A percentile compares a stretch with the other conserved stretches of the same genome.
phyloP scores from a whole-genome alignment of 768 basidiomycete species.

The Hericium coralloides region DNA sequence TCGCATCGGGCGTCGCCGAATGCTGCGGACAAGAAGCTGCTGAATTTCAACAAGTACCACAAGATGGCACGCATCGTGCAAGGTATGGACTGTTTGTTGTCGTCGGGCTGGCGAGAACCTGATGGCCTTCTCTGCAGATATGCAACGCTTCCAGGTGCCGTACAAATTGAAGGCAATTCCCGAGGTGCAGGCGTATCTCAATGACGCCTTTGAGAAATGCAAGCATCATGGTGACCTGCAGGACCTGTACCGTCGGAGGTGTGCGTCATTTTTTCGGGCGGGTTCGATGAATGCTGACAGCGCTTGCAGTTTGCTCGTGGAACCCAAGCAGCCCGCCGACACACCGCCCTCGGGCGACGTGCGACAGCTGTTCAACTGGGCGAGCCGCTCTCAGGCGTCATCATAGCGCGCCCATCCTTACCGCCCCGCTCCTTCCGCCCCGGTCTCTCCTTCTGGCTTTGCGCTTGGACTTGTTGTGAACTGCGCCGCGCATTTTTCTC shows the following conservation, averaged over 20 bases:
- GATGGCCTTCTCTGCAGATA: slow-evolving; percentile 40
- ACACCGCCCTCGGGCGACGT: slow-evolving; percentile 52
- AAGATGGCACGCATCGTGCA: slow-evolving; percentile 82
- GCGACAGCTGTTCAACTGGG: slow-evolving; percentile 76
- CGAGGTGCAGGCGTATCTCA: slow-evolving; percentile 79
- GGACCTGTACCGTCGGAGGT: slow-evolving; percentile 83
- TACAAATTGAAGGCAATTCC: slow-evolving; percentile 85
- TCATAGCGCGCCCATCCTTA: neutral
- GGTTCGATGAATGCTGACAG: neutral
- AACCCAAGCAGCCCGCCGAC: slow-evolving; percentile 76
- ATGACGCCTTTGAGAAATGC: slow-evolving; percentile 64
- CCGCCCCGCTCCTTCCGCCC: neutral
- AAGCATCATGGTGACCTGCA: slow-evolving; percentile 75
- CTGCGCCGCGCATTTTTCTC: slow-evolving; percentile 7
- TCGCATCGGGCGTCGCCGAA: slow-evolving; percentile 73
- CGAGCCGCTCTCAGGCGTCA: slow-evolving; percentile 32
- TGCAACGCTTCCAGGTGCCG: slow-evolving; percentile 85
- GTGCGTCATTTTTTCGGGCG: slow-evolving; percentile 14
- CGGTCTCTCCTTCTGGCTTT: neutral
- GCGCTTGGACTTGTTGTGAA: neutral
- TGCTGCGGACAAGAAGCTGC: slow-evolving; percentile 64
- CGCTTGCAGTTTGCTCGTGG: slow-evolving; percentile 58
- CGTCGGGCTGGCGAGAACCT: neutral
- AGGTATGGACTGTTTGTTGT: slow-evolving; percentile 31
- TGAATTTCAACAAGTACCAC: slow-evolving; percentile 97